Conservation (phyloP, 2,329 filamentous ascomycete species). For the Colletotrichum kahawae region DNA sequence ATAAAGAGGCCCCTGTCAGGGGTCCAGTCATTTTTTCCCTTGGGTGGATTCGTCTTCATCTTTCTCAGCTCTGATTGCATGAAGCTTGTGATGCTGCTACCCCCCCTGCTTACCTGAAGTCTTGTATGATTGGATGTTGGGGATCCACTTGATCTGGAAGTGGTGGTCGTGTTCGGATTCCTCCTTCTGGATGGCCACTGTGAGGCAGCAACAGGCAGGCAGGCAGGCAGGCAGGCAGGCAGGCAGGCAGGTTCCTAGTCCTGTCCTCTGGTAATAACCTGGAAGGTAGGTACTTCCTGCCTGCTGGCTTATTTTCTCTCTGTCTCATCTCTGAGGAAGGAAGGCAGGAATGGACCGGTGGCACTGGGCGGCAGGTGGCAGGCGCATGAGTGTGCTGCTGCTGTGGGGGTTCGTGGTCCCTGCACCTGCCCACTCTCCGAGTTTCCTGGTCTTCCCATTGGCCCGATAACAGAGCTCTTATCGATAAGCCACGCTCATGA, state of each 20-base stretch:
- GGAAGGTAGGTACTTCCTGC: background rate
- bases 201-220: background rate
- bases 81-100: slow-evolving; percentile 6
- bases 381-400: background rate
- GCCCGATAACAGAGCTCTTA: background rate
- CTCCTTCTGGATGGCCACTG: background rate
- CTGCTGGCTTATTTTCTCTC: background rate
- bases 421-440: background rate
- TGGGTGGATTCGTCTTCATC: background rate
- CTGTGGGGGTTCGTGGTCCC: background rate
- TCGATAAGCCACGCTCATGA: slow-evolving; percentile 18
- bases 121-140: background rate
- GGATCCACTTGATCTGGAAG: background rate
- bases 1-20: background rate
- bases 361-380: background rate
- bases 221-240: background rate
- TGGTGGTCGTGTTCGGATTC: background rate
- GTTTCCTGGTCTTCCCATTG: background rate
- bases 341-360: background rate
- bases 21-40: background rate
- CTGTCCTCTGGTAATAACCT: background rate
- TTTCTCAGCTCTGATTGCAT: slow-evolving; percentile 6
- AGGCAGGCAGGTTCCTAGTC: background rate
- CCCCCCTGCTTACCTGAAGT: background rate
- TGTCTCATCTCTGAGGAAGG: background rate